These are phyloP conservation scores for Spinacia oleracea DNA, from an alignment of 179 eudicot species.

Conservation along the genomic window DNA sequence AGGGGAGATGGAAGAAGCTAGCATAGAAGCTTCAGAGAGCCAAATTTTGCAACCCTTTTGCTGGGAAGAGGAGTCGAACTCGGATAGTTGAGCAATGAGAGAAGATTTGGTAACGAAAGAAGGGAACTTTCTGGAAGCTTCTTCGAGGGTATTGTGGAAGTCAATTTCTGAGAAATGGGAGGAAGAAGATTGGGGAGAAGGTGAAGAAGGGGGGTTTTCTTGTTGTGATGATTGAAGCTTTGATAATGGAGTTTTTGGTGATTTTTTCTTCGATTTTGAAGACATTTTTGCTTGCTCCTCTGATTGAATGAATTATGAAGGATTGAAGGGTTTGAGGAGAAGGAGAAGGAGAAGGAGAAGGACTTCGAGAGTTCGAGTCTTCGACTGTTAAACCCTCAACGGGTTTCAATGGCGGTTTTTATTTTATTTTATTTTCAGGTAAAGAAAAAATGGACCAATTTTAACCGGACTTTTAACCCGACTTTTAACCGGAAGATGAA, in stretches of 20 bases:
- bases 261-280: constrained; percentile 52
- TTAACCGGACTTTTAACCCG: too few relatives aligned
- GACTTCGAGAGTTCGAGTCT: background rate
- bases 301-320: background rate
- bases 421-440: too few relatives aligned
- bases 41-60: constrained; percentile 66
- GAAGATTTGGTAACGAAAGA: constrained; percentile 55
- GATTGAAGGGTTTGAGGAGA: background rate
- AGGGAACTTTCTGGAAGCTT: constrained; percentile 61
- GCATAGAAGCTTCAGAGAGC: constrained; percentile 80
- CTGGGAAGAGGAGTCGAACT: constrained; percentile 28
- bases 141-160: constrained; percentile 36
- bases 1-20: constrained; percentile 55
- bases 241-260: constrained; percentile 37
- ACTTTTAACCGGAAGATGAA: too few relatives aligned
- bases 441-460: too few relatives aligned
- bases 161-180: constrained; percentile 40
- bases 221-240: constrained; percentile 22
- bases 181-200: constrained; percentile 41
- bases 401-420: too few relatives aligned
- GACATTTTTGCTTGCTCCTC: constrained; percentile 41
- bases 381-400: background rate
- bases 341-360: background rate
- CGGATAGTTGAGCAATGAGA: constrained; percentile 46
- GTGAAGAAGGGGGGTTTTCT: constrained; percentile 40